A percentile compares a stretch with the other conserved stretches of the same genome.
Conservation (phyloP, 208 protist genomes). For the Histomonas meleagridis region DNA sequence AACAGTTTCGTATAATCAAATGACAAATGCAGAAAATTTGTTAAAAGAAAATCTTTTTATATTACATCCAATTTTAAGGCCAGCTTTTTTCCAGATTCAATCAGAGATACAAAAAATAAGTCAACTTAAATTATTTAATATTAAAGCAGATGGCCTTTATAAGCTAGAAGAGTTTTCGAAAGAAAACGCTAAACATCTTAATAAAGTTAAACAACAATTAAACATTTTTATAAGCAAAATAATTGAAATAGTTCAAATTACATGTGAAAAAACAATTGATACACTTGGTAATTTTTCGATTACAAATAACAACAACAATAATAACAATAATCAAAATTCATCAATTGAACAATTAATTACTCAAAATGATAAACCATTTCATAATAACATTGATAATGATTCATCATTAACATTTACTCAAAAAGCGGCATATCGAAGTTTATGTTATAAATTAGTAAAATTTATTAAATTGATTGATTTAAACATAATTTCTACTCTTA, state of each 20-base stretch:
- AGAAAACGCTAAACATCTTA: neutral
- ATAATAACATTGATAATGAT: conserved; percentile 13
- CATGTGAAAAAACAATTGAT: conserved; percentile 30
- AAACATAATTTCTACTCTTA: neutral
- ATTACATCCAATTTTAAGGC: neutral
- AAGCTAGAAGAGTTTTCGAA: neutral
- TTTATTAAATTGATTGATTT: conserved; percentile 30
- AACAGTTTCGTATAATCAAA: neutral
- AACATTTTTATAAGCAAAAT: neutral
- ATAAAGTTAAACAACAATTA: neutral
- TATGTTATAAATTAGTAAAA: conserved; percentile 17
- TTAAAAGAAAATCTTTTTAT: neutral
- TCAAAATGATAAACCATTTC: neutral
- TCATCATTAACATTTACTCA: conserved; percentile 28
- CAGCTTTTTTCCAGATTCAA: conserved; percentile 12
- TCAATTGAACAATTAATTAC: neutral
- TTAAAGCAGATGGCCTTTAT: neutral
- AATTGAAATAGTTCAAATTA: conserved; percentile 24
- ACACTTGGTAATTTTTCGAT: neutral
- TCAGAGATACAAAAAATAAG: conserved; percentile 9
- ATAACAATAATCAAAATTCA: neutral
- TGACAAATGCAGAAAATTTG: neutral
- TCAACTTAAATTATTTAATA: neutral
- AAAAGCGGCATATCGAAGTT: neutral
- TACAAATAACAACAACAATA: neutral